Evolutionary conservation across 352 stramenopile species (phyloP).

Genomic region (Phytophthora aleatoria): DNA sequence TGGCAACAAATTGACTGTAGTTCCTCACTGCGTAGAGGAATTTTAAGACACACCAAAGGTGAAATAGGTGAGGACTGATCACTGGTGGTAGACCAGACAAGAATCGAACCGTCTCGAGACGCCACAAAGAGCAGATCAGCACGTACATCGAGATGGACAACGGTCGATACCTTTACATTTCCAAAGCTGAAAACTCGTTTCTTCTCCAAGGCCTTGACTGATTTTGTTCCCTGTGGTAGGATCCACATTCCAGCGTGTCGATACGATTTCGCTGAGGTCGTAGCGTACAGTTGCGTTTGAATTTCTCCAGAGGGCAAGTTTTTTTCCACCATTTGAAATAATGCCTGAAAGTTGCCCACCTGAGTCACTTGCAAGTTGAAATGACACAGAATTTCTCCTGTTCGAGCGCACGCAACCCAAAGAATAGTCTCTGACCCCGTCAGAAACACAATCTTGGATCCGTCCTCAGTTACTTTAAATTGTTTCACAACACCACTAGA

Average conservation of each 20-base stretch:
- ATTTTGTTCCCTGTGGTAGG: not conserved
- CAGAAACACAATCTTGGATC: slow-evolving; percentile 21
- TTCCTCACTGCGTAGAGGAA: slow-evolving; percentile 9
- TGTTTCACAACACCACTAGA: slow-evolving; percentile 17
- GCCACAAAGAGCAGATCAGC: slow-evolving; percentile 15
- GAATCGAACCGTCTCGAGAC: slow-evolving; percentile 16
- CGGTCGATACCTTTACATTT: slow-evolving; percentile 5
- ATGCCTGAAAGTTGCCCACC: slow-evolving; percentile 3
- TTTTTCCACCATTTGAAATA: slow-evolving; percentile 18
- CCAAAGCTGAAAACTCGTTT: slow-evolving; percentile 16
- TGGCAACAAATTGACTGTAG: slow-evolving; percentile 21
- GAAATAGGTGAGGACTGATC: slow-evolving; percentile 2
- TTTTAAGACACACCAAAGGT: slow-evolving; percentile 19
- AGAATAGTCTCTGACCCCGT: slow-evolving; percentile 7
- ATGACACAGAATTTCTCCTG: slow-evolving; percentile 16
- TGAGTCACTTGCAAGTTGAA: slow-evolving; percentile 8
- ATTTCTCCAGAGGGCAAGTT: not conserved
- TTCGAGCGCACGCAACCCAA: slow-evolving; percentile 21
- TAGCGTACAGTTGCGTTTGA: slow-evolving; percentile 20
- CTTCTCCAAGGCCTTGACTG: not conserved
- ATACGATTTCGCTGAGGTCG: slow-evolving; percentile 17
- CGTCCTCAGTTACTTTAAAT: slow-evolving; percentile 20
- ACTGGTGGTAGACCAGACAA: slow-evolving; percentile 18
- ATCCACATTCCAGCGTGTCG: slow-evolving; percentile 21
- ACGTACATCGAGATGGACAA: slow-evolving; percentile 6